phyloP scores from a whole-genome alignment of 495 filamentous ascomycete genomes.

The Choiromyces venosus region DNA sequence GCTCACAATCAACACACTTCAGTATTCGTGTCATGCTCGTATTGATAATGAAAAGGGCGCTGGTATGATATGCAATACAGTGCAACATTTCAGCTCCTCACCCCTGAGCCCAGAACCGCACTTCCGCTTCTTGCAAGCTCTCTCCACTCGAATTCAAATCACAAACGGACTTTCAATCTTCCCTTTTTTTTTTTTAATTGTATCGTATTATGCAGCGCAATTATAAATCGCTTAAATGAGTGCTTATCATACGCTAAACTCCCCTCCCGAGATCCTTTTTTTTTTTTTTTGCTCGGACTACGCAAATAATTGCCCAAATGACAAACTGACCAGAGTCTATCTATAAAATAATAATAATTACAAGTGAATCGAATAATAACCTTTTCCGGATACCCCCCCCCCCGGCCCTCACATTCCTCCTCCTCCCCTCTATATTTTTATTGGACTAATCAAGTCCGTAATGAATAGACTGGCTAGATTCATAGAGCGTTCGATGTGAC shows the following conservation, averaged over 20 bases:
- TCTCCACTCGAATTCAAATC: neutral
- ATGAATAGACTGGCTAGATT: neutral
- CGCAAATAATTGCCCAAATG: neutral
- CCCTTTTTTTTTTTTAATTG: neutral
- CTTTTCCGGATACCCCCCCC: neutral
- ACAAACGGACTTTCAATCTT: neutral
- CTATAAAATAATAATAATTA: neutral
- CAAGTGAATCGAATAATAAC: neutral
- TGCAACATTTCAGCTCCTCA: neutral
- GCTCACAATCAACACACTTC: neutral
- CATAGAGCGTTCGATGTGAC: neutral
- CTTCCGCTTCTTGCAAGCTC: neutral
- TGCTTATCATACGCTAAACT: neutral
- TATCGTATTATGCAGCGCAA: neutral
- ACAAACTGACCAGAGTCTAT: neutral
- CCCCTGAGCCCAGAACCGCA: neutral
- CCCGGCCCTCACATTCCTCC: neutral
- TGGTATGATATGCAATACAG: neutral
- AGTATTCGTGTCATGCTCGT: neutral
- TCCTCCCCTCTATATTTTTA: neutral
- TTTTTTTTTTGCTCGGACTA: neutral
- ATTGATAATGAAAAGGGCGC: neutral
- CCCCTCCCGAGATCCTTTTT: neutral
- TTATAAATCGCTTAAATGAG: neutral
- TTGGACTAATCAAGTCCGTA: neutral